Conservation (phyloP, 2,329 filamentous ascomycete genomes). For the Thermomyces lanuginosus region DNA sequence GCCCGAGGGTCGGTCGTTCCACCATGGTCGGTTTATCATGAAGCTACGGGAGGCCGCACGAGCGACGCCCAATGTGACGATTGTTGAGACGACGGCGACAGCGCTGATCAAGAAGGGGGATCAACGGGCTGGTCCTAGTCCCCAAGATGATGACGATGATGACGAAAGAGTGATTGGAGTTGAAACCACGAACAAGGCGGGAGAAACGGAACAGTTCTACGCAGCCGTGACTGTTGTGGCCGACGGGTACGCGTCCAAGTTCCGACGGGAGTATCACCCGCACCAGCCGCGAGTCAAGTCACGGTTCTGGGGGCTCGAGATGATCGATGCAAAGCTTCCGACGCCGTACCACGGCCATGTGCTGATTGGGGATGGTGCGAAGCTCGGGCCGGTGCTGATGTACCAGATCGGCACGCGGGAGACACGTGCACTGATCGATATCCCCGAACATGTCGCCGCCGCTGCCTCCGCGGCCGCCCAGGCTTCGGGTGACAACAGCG, state of each 20-base stretch:
- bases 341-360: conserved; percentile 68
- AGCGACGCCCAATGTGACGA: conserved; percentile 64
- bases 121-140: too few relatives aligned
- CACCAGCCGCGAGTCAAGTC: conserved; percentile 55
- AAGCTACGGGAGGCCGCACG: conserved; percentile 61
- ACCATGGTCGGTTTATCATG: conserved; percentile 86
- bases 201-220: conserved; percentile 65
- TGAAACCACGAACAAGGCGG: conserved; percentile 53
- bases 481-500: too few relatives aligned
- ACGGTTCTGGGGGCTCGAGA: conserved; percentile 86
- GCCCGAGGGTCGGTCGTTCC: conserved; percentile 66
- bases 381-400: conserved; percentile 77
- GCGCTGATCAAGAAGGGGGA: conserved; percentile 56
- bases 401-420: conserved; percentile 96
- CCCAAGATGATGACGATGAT: too few relatives aligned
- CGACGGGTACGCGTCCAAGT: conserved; percentile 84
- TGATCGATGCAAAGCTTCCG: conserved; percentile 73
- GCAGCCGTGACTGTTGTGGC: conserved; percentile 74
- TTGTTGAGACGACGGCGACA: conserved; percentile 77
- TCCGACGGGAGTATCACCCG: conserved; percentile 62
- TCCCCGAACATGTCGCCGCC: conserved; percentile 59
- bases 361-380: conserved; percentile 56
- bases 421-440: conserved; percentile 76
- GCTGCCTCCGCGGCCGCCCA: conserved; percentile 59
- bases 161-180: conserved; percentile 86